phyloP scores from a whole-genome alignment of 148 eudicot species.

The Camellia lanceoleosa region DNA sequence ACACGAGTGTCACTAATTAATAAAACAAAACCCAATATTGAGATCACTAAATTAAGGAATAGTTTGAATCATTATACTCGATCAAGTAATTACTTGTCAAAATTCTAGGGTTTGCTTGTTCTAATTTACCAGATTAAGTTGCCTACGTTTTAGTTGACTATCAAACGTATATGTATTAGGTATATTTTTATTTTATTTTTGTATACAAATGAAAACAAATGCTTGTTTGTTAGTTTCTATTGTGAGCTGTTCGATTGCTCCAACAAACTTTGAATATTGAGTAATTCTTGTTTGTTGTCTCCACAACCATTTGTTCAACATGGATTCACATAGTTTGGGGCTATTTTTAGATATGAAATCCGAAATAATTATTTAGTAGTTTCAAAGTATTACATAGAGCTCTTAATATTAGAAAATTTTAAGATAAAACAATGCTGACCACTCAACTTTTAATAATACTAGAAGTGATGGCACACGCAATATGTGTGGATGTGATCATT shows the following conservation, averaged over 20 bases:
- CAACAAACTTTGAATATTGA: slow-evolving; percentile 20
- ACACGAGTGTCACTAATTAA: slow-evolving; percentile 9
- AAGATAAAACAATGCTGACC: no score
- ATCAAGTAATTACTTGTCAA: slow-evolving; percentile 12
- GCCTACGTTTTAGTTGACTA: slow-evolving; percentile 17
- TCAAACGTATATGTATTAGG: background rate
- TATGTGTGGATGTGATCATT: no score
- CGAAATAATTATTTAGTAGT: background rate
- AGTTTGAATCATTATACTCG: background rate
- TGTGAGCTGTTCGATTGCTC: slow-evolving; percentile 18
- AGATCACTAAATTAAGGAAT: background rate
- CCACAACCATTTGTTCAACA: slow-evolving; percentile 3
- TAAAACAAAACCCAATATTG: background rate
- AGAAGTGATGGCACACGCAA: no score
- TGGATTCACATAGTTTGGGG: background rate
- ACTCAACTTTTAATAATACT: no score
- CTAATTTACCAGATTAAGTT: slow-evolving; percentile 7
- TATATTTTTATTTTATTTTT: background rate
- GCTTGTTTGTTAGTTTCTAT: background rate
- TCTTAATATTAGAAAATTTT: no score
- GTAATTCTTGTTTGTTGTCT: slow-evolving; percentile 8
- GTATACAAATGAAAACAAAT: background rate
- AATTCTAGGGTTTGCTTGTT: slow-evolving; percentile 16
- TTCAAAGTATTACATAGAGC: no score
- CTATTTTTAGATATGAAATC: slow-evolving; percentile 11